phyloP scores from a whole-genome alignment of 768 basidiomycete species.

The Calocybe cyanea region DNA sequence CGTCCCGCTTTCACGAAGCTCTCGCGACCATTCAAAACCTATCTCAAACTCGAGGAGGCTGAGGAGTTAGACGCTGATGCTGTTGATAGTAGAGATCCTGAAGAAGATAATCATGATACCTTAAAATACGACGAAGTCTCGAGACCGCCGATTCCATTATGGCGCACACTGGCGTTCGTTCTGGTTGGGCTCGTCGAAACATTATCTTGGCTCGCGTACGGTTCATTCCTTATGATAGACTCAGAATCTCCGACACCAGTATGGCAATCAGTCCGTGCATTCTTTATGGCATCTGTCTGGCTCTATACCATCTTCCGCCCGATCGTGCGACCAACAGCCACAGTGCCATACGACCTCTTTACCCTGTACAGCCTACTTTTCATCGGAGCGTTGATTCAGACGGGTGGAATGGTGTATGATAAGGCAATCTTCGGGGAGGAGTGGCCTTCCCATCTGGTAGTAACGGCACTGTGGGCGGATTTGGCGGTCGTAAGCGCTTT shows the following conservation, averaged over 20 bases:
- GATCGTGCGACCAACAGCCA: constrained; percentile 49
- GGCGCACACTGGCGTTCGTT: constrained; percentile 58
- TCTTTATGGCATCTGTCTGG: constrained; percentile 58
- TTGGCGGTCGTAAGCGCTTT: constrained; percentile 39
- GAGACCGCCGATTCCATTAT: constrained; percentile 37
- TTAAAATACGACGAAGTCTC: constrained; percentile 15
- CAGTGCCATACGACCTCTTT: constrained; percentile 63
- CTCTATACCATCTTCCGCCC: constrained; percentile 61
- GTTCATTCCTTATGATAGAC: constrained; percentile 49
- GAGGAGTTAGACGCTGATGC: constrained; percentile 38
- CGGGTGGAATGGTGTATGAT: constrained; percentile 56
- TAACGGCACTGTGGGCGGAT: constrained; percentile 35
- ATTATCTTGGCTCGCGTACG: constrained; percentile 55
- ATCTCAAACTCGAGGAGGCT: constrained; percentile 52
- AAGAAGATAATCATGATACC: constrained; percentile 19
- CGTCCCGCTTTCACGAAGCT: constrained; percentile 22
- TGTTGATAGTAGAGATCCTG: constrained; percentile 16
- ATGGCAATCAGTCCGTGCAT: constrained; percentile 34
- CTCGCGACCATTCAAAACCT: constrained; percentile 33
- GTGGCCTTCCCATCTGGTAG: constrained; percentile 29
- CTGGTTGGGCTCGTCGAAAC: constrained; percentile 53
- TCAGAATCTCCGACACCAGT: constrained; percentile 17
- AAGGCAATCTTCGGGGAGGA: constrained; percentile 38
- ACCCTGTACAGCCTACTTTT: constrained; percentile 51
- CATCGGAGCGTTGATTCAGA: constrained; percentile 37